Conservation (phyloP, 495 filamentous ascomycete species). For the Parathielavia hyrcaniae region DNA sequence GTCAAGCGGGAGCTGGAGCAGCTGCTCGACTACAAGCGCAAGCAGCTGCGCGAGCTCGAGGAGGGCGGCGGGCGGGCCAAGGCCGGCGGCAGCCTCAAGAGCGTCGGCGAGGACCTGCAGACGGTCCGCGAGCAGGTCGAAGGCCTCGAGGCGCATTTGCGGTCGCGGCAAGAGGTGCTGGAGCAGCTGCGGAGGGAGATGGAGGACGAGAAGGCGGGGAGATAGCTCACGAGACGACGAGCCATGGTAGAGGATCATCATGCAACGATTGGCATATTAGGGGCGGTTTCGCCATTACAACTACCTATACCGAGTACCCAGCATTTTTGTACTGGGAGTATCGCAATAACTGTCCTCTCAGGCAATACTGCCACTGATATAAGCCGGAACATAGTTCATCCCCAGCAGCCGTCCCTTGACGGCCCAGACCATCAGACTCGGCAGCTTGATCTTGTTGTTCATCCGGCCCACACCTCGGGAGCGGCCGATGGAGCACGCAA, state of each 20-base stretch:
- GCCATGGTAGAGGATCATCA: neutral
- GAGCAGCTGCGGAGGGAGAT: constrained; percentile 53
- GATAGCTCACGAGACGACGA: constrained; percentile 21
- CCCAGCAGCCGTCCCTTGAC: constrained; percentile 42
- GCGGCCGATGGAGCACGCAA: constrained; percentile 38
- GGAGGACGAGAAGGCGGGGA: constrained; percentile 56
- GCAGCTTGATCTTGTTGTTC: constrained; percentile 34
- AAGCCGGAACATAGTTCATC: constrained; percentile 28
- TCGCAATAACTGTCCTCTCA: constrained; percentile 19
- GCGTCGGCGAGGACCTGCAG: constrained; percentile 61
- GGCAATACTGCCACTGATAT: constrained; percentile 38
- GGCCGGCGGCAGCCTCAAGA: constrained; percentile 54
- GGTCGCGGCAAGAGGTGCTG: constrained; percentile 51
- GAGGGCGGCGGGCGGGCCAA: constrained; percentile 65
- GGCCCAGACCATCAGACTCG: constrained; percentile 37
- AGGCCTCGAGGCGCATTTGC: constrained; percentile 58
- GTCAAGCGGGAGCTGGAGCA: constrained; percentile 92
- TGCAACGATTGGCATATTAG: constrained; percentile 2
- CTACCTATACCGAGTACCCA: neutral
- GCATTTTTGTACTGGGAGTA: too few relatives aligned
- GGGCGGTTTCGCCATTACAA: neutral
- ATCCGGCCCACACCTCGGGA: constrained; percentile 38
- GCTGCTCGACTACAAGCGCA: constrained; percentile 73
- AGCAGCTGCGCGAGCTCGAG: constrained; percentile 61
- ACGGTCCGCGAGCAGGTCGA: constrained; percentile 73